Conservation (phyloP, 2,329 filamentous ascomycete species). For the Orbilia javanica region DNA sequence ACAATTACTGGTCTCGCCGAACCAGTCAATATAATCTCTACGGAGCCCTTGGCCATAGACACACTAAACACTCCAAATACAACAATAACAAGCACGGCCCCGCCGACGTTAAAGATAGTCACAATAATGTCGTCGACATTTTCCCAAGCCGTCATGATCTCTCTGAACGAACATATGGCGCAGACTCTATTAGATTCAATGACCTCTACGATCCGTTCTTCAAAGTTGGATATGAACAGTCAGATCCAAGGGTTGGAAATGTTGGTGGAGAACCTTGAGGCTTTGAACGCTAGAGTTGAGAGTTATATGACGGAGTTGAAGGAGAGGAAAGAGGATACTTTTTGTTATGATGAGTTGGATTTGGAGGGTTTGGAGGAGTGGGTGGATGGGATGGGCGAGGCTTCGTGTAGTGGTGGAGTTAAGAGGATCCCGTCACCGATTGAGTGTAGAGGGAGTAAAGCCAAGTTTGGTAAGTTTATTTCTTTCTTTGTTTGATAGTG, state of each 20-base stretch:
- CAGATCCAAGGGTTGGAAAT: constrained; percentile 55
- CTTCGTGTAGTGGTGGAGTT: neutral
- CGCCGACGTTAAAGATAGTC: neutral
- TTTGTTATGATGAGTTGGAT: constrained; percentile 54
- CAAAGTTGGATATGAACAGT: constrained; percentile 41
- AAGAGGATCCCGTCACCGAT: constrained; percentile 48
- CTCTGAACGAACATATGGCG: constrained; percentile 54
- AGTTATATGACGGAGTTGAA: constrained; percentile 47
- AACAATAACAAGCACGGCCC: neutral
- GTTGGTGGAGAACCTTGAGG: constrained; percentile 50
- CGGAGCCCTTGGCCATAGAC: neutral
- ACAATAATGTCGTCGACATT: constrained; percentile 54
- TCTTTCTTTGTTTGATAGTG: neutral
- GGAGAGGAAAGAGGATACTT: constrained; percentile 43
- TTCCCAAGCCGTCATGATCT: constrained; percentile 52
- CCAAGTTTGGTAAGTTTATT: constrained; percentile 35
- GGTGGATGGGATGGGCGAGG: neutral
- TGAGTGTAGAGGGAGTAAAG: neutral
- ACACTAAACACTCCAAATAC: neutral
- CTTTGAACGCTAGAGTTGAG: constrained; percentile 37
- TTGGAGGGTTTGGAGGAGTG: constrained; percentile 43
- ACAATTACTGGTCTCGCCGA: neutral
- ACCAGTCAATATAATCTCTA: neutral
- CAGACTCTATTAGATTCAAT: constrained; percentile 49
- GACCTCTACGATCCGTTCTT: constrained; percentile 47